Evolutionary conservation across 176 grass and related monocot species (phyloP).

Genomic region (Oryza longistaminata): DNA sequence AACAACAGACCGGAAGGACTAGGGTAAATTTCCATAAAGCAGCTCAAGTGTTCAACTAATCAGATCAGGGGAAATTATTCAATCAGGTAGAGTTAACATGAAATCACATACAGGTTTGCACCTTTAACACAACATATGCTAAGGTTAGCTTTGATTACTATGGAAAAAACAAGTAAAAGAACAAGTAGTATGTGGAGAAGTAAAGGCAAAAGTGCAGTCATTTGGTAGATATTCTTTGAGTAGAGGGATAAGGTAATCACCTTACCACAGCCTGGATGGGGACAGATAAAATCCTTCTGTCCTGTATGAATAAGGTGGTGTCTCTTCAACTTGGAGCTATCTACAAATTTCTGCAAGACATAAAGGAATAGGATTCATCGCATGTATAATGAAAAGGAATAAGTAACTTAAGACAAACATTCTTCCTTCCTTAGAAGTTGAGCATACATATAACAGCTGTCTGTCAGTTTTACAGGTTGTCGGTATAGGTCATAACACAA

Average conservation of each 20-base stretch:
- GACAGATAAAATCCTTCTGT: conserved; percentile 84
- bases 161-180: neutral
- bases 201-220: neutral
- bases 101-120: neutral
- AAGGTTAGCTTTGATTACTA: neutral
- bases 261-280: conserved; percentile 81
- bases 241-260: conserved; percentile 43
- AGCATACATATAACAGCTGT: neutral
- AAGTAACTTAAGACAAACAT: neutral
- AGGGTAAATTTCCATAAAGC: neutral
- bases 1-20: neutral
- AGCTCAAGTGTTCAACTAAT: neutral
- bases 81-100: conserved; percentile 2
- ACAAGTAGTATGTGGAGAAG: neutral
- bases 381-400: neutral
- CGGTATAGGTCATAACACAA: neutral
- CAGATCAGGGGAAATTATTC: neutral
- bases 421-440: neutral
- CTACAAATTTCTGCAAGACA: conserved; percentile 81
- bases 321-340: conserved; percentile 92
- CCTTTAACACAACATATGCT: conserved; percentile 6
- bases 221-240: neutral
- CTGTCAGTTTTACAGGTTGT: neutral
- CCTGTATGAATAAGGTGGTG: conserved; percentile 85
- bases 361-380: neutral